Evolutionary conservation across 2,329 filamentous ascomycete genomes (phyloP).

Genomic region (Fusarium subglutinans): DNA sequence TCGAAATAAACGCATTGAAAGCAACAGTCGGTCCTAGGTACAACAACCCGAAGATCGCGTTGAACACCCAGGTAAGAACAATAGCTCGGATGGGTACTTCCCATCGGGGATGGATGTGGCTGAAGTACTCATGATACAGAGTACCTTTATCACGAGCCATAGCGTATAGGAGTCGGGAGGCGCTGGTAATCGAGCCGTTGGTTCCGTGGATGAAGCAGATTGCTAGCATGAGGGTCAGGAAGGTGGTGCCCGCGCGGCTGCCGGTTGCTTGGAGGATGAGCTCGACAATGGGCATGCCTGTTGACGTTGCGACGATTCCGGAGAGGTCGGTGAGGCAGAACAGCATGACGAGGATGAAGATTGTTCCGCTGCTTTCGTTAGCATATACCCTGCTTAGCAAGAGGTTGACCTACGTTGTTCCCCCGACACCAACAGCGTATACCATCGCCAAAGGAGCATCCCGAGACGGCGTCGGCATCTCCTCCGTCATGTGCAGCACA

Average conservation of each 20-base stretch:
- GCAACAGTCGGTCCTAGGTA: constrained; percentile 32
- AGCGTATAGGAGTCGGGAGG: constrained; percentile 53
- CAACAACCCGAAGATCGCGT: constrained; percentile 26
- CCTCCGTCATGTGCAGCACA: constrained; percentile 57
- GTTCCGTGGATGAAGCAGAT: constrained; percentile 58
- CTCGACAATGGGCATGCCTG: constrained; percentile 57
- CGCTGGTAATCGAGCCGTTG: constrained; percentile 55
- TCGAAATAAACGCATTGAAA: constrained; percentile 32
- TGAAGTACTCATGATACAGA: constrained; percentile 18
- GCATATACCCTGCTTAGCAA: neutral
- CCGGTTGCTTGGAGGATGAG: constrained; percentile 55
- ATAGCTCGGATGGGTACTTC: constrained; percentile 26
- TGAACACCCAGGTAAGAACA: constrained; percentile 23
- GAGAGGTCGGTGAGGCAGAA: constrained; percentile 53
- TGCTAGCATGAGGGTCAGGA: constrained; percentile 53
- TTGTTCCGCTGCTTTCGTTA: constrained; percentile 40
- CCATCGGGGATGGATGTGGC: constrained; percentile 23
- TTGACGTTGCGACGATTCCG: constrained; percentile 48
- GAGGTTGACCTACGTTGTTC: constrained; percentile 49
- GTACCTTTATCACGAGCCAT: constrained; percentile 35
- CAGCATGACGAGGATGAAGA: constrained; percentile 54
- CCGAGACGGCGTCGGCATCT: constrained; percentile 53
- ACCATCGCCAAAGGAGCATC: constrained; percentile 56
- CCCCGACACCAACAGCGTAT: constrained; percentile 54
- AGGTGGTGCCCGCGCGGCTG: constrained; percentile 50